Conservation (phyloP, 306 rosid species). For the Spatholobus suberectus region DNA sequence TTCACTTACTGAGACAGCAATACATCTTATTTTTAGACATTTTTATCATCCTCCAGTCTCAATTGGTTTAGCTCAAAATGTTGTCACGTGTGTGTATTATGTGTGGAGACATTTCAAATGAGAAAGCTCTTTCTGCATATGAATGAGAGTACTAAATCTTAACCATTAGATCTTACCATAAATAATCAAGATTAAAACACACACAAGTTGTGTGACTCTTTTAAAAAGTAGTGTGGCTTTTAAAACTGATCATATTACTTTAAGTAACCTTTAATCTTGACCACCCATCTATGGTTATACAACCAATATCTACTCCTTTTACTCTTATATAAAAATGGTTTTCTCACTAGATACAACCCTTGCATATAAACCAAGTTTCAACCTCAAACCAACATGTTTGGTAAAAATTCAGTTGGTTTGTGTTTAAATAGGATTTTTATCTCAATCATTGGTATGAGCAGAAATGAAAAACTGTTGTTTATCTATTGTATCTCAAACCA, state of each 20-base stretch:
- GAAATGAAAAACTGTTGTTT: neutral
- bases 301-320: neutral
- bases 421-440: slow-evolving; percentile 10
- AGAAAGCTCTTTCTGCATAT: neutral
- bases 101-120: too few relatives aligned
- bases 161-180: neutral
- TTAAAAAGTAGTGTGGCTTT: too few relatives aligned
- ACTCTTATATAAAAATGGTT: neutral
- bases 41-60: neutral
- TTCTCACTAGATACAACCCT: neutral
- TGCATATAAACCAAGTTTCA: neutral
- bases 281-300: neutral
- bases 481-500: neutral
- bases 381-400: neutral
- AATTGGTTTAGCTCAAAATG: slow-evolving; percentile 7
- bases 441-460: neutral
- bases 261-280: neutral
- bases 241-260: too few relatives aligned
- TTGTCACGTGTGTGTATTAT: neutral
- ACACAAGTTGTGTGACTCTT: neutral
- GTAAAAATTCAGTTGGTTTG: slow-evolving; percentile 18
- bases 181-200: neutral
- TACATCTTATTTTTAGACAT: neutral
- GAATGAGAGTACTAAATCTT: neutral
- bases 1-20: neutral